Evolutionary conservation across 2,329 filamentous ascomycete species (phyloP).

Genomic region (Cordyceps cateniannulata): DNA sequence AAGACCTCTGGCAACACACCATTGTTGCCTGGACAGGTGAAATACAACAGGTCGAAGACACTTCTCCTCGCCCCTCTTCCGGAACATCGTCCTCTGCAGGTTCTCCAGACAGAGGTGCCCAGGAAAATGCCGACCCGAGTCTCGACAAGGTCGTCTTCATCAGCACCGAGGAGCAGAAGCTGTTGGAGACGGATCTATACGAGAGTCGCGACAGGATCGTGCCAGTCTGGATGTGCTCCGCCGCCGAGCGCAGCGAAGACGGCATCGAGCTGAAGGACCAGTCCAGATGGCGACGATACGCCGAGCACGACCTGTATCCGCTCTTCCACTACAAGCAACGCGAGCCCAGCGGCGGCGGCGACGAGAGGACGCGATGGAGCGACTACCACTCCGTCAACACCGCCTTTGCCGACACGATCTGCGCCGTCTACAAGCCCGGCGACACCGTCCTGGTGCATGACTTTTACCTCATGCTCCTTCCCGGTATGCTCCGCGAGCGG

Average conservation of each 20-base stretch:
- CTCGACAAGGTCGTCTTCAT: slow-evolving; percentile 46
- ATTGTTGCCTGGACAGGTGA: slow-evolving; percentile 95
- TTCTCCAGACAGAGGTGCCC: slow-evolving; percentile 40
- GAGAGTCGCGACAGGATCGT: slow-evolving; percentile 68
- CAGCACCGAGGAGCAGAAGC: slow-evolving; percentile 59
- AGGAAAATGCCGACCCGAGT: slow-evolving; percentile 41
- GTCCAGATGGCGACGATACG: slow-evolving; percentile 78
- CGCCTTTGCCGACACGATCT: slow-evolving; percentile 82
- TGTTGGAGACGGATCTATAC: slow-evolving; percentile 66
- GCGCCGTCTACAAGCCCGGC: slow-evolving; percentile 82
- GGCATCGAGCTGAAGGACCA: slow-evolving; percentile 76
- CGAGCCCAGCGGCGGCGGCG: slow-evolving; percentile 76
- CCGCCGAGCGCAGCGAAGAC: slow-evolving; percentile 57
- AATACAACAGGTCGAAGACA: slow-evolving; percentile 42
- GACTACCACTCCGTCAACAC: slow-evolving; percentile 92
- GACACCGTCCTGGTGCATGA: slow-evolving; percentile 91
- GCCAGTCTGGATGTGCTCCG: slow-evolving; percentile 84
- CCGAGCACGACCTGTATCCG: slow-evolving; percentile 85
- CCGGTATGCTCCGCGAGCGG: slow-evolving; percentile 78
- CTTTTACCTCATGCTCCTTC: slow-evolving; percentile 86
- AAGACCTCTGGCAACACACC: slow-evolving; percentile 81
- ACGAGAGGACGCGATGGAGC: slow-evolving; percentile 79
- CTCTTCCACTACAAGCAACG: slow-evolving; percentile 95
- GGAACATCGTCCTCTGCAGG: slow-evolving; percentile 29
- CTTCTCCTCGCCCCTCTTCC: not conserved